A percentile compares a stretch with the other conserved stretches of the same genome.
Conservation (phyloP, 306 rosid species). For the Adenanthera pavonina region DNA sequence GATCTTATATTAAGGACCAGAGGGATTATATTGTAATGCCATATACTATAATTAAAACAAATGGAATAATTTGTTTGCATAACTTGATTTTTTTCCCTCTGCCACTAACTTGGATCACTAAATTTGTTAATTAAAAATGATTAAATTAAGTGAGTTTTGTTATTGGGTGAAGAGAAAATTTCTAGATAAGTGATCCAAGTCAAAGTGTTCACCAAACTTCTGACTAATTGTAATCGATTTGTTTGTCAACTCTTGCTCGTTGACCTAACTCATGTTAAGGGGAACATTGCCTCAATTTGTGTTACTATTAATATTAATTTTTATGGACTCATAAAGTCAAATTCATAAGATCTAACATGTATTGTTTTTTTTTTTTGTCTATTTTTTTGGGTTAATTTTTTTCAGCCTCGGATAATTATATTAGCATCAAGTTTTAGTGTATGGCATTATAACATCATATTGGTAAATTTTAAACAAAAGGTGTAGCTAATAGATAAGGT, state of each 20-base stretch:
- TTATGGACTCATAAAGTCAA: neutral
- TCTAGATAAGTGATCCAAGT: constrained; percentile 42
- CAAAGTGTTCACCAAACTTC: constrained; percentile 42
- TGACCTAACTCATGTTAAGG: constrained; percentile 20
- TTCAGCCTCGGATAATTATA: no score
- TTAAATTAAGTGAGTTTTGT: constrained; percentile 21
- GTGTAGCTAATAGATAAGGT: no score
- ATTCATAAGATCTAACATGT: constrained; percentile 7
- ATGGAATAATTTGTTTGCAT: neutral
- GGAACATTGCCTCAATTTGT: constrained; percentile 8
- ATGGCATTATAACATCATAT: no score
- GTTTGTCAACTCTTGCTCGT: constrained; percentile 37
- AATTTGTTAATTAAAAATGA: neutral
- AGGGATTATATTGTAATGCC: neutral
- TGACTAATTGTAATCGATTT: constrained; percentile 8
- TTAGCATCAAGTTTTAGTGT: no score
- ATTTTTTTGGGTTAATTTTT: no score
- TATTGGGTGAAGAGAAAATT: constrained; percentile 48
- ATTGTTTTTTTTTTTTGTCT: neutral
- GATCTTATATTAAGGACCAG: no score
- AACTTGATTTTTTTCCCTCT: neutral
- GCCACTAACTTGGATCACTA: neutral
- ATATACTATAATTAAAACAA: neutral
- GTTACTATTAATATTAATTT: no score
- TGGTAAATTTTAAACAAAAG: no score